Base-by-base conservation (phyloP, 2,329 filamentous ascomycete species). In the Alternaria panax region DNA sequence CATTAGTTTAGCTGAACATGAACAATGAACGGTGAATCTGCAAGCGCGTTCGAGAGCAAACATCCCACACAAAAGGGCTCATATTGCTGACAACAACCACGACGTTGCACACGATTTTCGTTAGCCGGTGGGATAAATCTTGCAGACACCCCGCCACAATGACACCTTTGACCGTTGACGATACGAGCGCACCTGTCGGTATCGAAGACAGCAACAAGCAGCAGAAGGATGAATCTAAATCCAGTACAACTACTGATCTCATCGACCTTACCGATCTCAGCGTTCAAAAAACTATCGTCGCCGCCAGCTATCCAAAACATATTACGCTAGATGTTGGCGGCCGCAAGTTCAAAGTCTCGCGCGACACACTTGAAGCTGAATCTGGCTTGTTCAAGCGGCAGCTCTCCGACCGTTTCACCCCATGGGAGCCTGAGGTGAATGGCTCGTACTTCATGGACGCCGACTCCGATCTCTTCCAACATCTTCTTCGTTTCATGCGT, bases 391-490 rank as follows among this genome's bases (percentile, higher is more conserved):
- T 69, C 36, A 16, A 30, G 3, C 20, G 4, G 22, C 55, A 55
- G 30, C 36, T 65, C 0, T 62, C 59, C 20, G 50, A 30, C 2
- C 25, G 48, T n/a, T 63, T 48, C 40, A 25, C 25, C 2, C 34
- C 34, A 4, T 62, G 64, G 63, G 30, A 20, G 3, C 59, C 62
- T 9, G 30, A 67, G 32, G 12, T 28, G 0, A 63, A 80, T 22
- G 76, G 74, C 0, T 70, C 72, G 0, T 76, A 76, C 63, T 81
- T 81, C 64, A 53, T 82, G 20, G 79, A 82, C 55, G 66, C 76
- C 0, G 76, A 81, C 42, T 66, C 74, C 0, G 59, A 67, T 0
- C 27, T 78, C 2, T 82, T 82, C 57, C 54, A 69, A 12, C 53
- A 71, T 32, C 38, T 73, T 1, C 45, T 73, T 1, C 18, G 47